Conservation (phyloP, 106 monocot species). For the Dactylorhiza incarnata region DNA sequence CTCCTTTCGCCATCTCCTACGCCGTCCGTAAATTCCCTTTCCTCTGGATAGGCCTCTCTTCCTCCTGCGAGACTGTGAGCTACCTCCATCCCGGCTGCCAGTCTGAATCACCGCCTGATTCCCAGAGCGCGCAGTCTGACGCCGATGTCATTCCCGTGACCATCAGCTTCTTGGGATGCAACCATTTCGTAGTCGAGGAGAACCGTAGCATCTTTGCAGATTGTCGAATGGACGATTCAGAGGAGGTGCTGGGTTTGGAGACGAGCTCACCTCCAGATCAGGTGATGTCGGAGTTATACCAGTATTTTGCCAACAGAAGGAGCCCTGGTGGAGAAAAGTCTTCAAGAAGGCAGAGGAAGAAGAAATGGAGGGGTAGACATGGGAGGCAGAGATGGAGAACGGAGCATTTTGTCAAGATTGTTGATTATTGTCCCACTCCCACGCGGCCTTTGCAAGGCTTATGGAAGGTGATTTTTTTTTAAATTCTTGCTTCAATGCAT, state of each 20-base stretch:
- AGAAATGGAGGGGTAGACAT: constrained; percentile 38
- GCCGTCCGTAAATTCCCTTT: constrained; percentile 49
- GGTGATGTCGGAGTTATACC: constrained; percentile 68
- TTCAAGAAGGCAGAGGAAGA: constrained; percentile 63
- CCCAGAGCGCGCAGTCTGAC: neutral
- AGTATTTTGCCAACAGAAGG: constrained; percentile 79
- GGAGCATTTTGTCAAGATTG: constrained; percentile 79
- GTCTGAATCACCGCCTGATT: neutral
- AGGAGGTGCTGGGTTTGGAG: constrained; percentile 19
- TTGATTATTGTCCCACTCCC: constrained; percentile 38
- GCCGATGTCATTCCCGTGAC: constrained; percentile 43
- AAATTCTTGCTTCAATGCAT: neutral
- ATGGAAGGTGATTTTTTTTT: constrained; percentile 70
- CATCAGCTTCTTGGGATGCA: constrained; percentile 58
- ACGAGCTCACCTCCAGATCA: constrained; percentile 57
- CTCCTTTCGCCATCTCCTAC: constrained; percentile 23
- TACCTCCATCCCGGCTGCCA: constrained; percentile 18
- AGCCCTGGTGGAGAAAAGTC: constrained; percentile 58
- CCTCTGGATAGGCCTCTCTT: constrained; percentile 55
- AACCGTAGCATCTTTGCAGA: constrained; percentile 11
- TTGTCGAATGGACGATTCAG: constrained; percentile 1
- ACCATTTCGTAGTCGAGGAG: constrained; percentile 74
- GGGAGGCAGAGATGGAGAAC: constrained; percentile 40
- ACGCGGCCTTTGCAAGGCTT: constrained; percentile 75
- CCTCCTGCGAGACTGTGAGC: constrained; percentile 27